Conservation (phyloP, 306 rosid species). For the Vigna trinervia region DNA sequence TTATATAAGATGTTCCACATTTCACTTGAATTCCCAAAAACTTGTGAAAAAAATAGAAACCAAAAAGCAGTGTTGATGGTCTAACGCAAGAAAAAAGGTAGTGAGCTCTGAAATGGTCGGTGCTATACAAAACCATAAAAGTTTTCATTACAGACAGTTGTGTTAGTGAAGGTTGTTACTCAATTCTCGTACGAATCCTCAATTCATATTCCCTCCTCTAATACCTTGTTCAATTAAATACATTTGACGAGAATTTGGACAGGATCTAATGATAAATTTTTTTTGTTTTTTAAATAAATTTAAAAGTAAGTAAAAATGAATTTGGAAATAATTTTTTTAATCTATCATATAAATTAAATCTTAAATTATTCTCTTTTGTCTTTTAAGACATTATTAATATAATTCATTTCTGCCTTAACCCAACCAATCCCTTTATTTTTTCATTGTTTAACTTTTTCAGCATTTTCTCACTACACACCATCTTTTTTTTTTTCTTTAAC, state of each 20-base stretch:
- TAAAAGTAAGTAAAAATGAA: too few species aligned
- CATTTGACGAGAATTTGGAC: too few species aligned
- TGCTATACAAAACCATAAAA: neutral
- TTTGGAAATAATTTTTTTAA: too few species aligned
- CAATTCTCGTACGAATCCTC: neutral
- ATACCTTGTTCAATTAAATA: too few species aligned
- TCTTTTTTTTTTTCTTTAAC: neutral
- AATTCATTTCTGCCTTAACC: neutral
- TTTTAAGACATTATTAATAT: neutral
- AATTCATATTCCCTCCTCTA: neutral
- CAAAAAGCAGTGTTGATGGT: too few species aligned
- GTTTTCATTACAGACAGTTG: neutral
- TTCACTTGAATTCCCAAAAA: too few species aligned
- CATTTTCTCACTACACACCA: conserved; percentile 9
- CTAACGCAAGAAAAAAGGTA: too few species aligned
- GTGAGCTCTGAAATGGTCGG: neutral
- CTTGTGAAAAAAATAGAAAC: too few species aligned
- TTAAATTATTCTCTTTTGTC: neutral
- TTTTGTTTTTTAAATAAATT: too few species aligned
- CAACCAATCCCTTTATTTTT: neutral
- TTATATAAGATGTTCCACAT: too few species aligned
- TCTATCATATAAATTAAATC: too few species aligned
- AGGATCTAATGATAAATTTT: too few species aligned
- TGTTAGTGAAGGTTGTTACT: neutral
- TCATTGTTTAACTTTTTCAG: neutral